phyloP scores from a whole-genome alignment of 139 green algal species.

The Axilococcus clingmanii region DNA sequence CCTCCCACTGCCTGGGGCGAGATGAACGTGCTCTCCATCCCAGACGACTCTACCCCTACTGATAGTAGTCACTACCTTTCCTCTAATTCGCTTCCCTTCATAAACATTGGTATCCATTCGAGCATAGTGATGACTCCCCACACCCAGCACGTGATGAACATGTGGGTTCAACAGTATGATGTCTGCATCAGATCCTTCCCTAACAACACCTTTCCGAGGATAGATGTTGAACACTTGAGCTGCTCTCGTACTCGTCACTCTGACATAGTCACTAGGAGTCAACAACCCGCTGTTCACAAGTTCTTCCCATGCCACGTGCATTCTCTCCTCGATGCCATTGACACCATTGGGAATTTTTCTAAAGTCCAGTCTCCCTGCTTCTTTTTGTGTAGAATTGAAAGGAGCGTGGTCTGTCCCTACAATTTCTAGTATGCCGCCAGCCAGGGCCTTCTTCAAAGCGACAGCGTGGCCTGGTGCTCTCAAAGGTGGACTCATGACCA shows the following conservation, averaged over 20 bases:
- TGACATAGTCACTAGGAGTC: constrained; percentile 68
- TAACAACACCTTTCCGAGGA: constrained; percentile 74
- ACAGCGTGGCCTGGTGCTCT: constrained; percentile 36
- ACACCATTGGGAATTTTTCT: constrained; percentile 90
- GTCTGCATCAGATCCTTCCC: constrained; percentile 80
- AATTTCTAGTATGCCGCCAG: constrained; percentile 26
- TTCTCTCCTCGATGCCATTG: constrained; percentile 90
- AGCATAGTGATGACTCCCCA: constrained; percentile 67
- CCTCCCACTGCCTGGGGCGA: constrained; percentile 48
- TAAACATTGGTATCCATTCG: constrained; percentile 92
- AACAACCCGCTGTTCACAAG: constrained; percentile 72
- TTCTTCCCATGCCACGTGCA: constrained; percentile 81
- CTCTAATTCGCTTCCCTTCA: constrained; percentile 59
- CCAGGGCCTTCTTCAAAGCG: constrained; percentile 22
- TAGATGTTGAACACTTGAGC: constrained; percentile 90
- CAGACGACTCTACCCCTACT: constrained; percentile 80
- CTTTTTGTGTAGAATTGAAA: constrained; percentile 91
- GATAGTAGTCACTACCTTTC: constrained; percentile 75
- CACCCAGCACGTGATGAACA: constrained; percentile 58
- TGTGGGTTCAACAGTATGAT: constrained; percentile 85
- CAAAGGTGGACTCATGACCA: constrained; percentile 93
- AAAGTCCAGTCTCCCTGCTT: constrained; percentile 72
- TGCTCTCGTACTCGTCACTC: constrained; percentile 70
- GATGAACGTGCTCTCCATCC: constrained; percentile 59
- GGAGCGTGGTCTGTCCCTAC: constrained; percentile 85